These are phyloP conservation scores for Marasmius sp. DNA, from an alignment of 1,284 basidiomycete genomes.

Conservation along the genomic window DNA sequence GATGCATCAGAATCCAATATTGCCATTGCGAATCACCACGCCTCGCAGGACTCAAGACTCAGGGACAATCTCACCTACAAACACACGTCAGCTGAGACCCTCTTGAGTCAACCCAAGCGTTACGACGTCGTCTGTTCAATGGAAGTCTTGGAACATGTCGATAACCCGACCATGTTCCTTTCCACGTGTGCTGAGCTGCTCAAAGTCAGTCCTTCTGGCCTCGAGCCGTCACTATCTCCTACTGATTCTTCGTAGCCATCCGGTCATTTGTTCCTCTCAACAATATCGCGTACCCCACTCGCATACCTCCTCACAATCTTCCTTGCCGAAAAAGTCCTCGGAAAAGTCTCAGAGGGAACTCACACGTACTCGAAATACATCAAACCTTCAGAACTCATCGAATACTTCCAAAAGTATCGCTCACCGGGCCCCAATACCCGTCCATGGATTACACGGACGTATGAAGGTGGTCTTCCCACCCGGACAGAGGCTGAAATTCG, in stretches of 20 bases:
- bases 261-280: slow-evolving; percentile 93
- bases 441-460: slow-evolving; percentile 37
- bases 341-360: slow-evolving; percentile 86
- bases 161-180: slow-evolving; percentile 86
- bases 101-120: slow-evolving; percentile 57
- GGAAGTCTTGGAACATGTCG: slow-evolving; percentile 98
- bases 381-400: slow-evolving; percentile 84
- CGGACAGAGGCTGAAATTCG: slow-evolving; percentile 77
- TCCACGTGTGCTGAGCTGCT: slow-evolving; percentile 79
- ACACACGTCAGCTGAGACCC: slow-evolving; percentile 79
- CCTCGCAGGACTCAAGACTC: slow-evolving; percentile 72
- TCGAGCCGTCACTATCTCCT: neutral
- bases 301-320: slow-evolving; percentile 90
- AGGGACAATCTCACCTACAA: slow-evolving; percentile 54
- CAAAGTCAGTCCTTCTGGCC: slow-evolving; percentile 55
- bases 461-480: slow-evolving; percentile 46
- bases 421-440: slow-evolving; percentile 36
- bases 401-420: slow-evolving; percentile 73
- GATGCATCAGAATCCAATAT: slow-evolving; percentile 92
- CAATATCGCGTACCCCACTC: slow-evolving; percentile 93
- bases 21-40: slow-evolving; percentile 82
- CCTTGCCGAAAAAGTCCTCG: slow-evolving; percentile 83
- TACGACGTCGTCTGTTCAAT: slow-evolving; percentile 96
- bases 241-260: slow-evolving; percentile 64
- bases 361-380: slow-evolving; percentile 93